These are phyloP conservation scores for Ochetophila trinervis DNA, from an alignment of 306 rosid species.

Conservation along the genomic window DNA sequence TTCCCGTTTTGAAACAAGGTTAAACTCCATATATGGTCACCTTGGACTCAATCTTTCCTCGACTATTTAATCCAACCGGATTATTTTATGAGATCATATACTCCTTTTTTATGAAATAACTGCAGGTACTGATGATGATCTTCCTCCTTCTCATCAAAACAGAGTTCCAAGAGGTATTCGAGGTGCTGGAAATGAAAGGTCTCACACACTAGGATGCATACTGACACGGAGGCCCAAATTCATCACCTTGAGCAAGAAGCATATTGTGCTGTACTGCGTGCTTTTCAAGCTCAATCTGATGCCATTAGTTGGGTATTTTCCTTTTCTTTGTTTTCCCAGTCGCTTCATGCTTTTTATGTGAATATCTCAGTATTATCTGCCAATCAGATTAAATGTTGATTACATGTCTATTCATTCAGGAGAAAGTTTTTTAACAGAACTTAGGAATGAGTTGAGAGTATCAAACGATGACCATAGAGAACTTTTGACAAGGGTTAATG, in stretches of 20 bases:
- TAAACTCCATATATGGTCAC: too few relatives aligned
- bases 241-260: constrained; percentile 95
- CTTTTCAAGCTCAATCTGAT: constrained; percentile 95
- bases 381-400: constrained; percentile 18
- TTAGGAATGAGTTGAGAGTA: constrained; percentile 95
- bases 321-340: constrained; percentile 12
- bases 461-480: constrained; percentile 96
- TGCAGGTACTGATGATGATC: constrained; percentile 59
- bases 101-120: constrained; percentile 27
- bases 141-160: constrained; percentile 58
- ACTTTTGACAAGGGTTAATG: constrained; percentile 76
- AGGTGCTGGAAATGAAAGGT: constrained; percentile 41
- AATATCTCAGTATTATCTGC: constrained; percentile 13
- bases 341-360: constrained; percentile 1
- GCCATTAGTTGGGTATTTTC: constrained; percentile 86
- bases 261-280: constrained; percentile 86
- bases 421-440: constrained; percentile 94
- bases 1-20: not conserved
- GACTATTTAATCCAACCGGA: not conserved
- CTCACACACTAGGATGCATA: constrained; percentile 42
- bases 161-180: constrained; percentile 52
- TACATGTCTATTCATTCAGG: constrained; percentile 46
- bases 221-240: constrained; percentile 87
- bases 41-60: not conserved
- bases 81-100: constrained; percentile 10